Base-by-base conservation (phyloP, 2,329 filamentous ascomycete genomes). In the Aureobasidium namibiae region DNA sequence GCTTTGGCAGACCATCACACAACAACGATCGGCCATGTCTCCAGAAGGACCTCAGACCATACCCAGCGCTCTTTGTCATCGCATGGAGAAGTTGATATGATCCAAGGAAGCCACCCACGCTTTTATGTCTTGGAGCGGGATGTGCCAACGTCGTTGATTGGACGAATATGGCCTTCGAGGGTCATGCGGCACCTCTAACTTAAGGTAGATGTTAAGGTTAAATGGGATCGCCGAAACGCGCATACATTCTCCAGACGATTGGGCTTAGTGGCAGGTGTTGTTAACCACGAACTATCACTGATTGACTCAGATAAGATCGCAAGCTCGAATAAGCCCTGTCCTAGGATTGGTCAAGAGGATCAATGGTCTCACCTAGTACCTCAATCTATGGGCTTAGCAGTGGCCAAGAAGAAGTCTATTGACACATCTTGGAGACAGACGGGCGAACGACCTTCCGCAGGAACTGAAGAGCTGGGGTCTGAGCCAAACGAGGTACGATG, bases 141-240 rank as follows among this genome's bases (percentile, higher is more conserved):
- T 21, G 18, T 57, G 18, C 53, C 53, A 48, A 11, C 8, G 18
- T 9, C 16, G 10, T 23, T 39, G 8, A 57, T 45, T 48, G 42
- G 53, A 31, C 4, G 13, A 7, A n/a, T n/a, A 5, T 2, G 23
- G 29, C 2, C 2, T 41, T 8, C 33, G 38, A 26, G 26, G 38
- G 39, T 56, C 52, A 56, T 46, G 42, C 41, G 42, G 21, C 31
- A 14, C 4, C 10, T 18, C 16, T 46, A 41, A 57, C n/a, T 57
- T 57, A 57, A 48, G 53, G 53, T 57, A 36, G 53, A 21, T 23
- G 18, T 57, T 48, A 57, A 57, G 53, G 53, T 57, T 57, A 46
- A 57, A 41, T 57, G 10, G n/a, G 52, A 56, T 56, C 52, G 18
- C 3, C 52, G 9, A 56, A 36, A 26, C 9, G 52, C 14, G 38